Conservation (phyloP, 2,329 filamentous ascomycete species). For the Colletotrichum sp. region DNA sequence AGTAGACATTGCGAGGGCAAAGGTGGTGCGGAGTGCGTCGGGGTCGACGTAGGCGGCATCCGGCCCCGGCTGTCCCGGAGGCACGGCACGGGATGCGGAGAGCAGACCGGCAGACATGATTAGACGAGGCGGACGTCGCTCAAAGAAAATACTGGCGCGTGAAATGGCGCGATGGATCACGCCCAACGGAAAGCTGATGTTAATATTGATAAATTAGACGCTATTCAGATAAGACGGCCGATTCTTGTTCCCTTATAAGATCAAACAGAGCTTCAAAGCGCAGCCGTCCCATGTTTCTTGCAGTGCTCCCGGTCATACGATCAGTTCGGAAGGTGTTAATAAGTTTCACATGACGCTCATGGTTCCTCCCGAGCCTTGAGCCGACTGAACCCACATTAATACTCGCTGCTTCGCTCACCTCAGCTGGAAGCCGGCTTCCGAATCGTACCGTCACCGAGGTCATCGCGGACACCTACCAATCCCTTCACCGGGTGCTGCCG, state of each 20-base stretch:
- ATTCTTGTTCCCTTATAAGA: not conserved
- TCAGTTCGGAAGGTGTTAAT: not conserved
- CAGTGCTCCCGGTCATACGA: not conserved
- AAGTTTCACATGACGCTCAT: not conserved
- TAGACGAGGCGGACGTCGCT: not conserved
- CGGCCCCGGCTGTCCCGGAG: not conserved
- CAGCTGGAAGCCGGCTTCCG: not conserved
- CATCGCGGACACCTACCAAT: not conserved
- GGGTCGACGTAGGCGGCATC: slow-evolving; percentile 7
- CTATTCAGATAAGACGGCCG: accelerated
- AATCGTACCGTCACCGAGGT: not conserved
- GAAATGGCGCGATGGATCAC: too few species aligned
- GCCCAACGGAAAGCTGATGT: too few species aligned
- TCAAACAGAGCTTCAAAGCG: not conserved
- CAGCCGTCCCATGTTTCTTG: not conserved
- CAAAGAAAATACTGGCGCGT: too few species aligned
- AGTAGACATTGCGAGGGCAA: slow-evolving; percentile 35
- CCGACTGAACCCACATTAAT: not conserved
- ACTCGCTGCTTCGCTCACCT: not conserved
- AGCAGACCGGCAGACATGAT: not conserved
- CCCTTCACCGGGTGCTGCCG: not conserved
- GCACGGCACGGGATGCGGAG: not conserved
- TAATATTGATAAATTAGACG: not conserved
- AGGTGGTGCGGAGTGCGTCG: slow-evolving; percentile 29
- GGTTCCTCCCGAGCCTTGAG: not conserved